These are phyloP conservation scores for Epichloe hybrida DNA, from an alignment of 2,329 filamentous ascomycete genomes.

Conservation along the genomic window DNA sequence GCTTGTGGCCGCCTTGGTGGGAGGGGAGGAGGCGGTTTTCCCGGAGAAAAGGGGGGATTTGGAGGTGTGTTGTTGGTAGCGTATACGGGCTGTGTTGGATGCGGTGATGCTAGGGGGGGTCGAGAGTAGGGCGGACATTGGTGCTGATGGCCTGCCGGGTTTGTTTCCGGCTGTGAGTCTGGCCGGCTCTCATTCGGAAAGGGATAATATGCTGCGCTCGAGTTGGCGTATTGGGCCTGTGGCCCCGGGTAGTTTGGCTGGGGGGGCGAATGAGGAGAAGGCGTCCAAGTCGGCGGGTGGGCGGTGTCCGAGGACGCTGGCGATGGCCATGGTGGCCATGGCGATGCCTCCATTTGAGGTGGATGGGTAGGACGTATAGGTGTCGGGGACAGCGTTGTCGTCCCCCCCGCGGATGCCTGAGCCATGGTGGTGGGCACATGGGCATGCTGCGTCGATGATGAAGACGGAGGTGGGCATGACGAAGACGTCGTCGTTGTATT, in stretches of 20 bases:
- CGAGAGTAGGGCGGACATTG: not conserved
- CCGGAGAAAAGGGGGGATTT: not conserved
- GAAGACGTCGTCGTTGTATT: not conserved
- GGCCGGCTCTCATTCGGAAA: not conserved
- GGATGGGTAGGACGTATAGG: not conserved
- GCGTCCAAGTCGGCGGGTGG: slow-evolving; percentile 7
- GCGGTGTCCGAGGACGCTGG: slow-evolving; percentile 1
- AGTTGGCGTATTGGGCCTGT: slow-evolving; percentile 3
- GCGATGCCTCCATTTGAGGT: not conserved
- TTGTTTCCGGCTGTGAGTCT: not conserved
- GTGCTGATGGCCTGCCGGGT: not conserved
- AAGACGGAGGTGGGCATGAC: not conserved
- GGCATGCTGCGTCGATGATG: no score
- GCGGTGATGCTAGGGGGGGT: slow-evolving; percentile 3
- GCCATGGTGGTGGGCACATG: no score
- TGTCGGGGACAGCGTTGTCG: no score
- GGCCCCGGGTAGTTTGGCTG: slow-evolving; percentile 5
- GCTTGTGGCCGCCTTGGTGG: slow-evolving; percentile 15
- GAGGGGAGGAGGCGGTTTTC: slow-evolving; percentile 12
- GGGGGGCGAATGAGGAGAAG: slow-evolving; percentile 2
- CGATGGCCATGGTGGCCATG: not conserved
- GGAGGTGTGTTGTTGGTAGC: not conserved
- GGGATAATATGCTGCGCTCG: slow-evolving; percentile 1
- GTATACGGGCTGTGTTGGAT: slow-evolving; percentile 7
- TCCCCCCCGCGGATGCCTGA: no score